These are phyloP conservation scores for Phyllosticta citribraziliensis DNA, from an alignment of 2,329 filamentous ascomycete genomes.

Conservation along the genomic window DNA sequence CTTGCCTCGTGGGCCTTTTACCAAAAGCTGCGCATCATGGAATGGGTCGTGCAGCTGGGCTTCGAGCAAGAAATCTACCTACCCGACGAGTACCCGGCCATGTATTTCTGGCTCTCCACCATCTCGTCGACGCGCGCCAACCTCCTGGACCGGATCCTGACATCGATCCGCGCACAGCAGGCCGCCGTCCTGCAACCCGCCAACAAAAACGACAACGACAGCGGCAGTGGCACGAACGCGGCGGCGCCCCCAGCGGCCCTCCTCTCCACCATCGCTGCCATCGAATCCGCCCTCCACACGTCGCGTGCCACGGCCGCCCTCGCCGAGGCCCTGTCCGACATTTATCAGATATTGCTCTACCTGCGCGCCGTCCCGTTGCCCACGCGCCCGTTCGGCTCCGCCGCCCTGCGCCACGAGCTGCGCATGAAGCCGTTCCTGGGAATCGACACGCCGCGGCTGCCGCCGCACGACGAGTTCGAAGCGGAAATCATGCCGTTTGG, in stretches of 20 bases:
- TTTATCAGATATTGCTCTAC: constrained; percentile 55
- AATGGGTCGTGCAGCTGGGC: constrained; percentile 79
- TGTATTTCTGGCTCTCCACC: constrained; percentile 60
- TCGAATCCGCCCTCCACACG: background rate
- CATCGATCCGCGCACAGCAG: background rate
- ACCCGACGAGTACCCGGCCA: constrained; percentile 69
- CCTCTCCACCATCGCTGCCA: background rate
- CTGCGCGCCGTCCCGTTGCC: constrained; percentile 43
- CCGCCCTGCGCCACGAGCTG: constrained; percentile 64
- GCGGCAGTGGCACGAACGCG: background rate
- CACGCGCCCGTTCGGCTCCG: constrained; percentile 54
- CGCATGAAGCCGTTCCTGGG: constrained; percentile 76
- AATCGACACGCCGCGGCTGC: constrained; percentile 58
- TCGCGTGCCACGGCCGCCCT: background rate
- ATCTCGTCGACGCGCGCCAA: constrained; percentile 17
- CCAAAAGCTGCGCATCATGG: constrained; percentile 82
- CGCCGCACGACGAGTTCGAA: constrained; percentile 53
- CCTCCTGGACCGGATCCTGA: constrained; percentile 5
- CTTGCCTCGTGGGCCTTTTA: constrained; percentile 83
- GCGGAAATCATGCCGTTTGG: constrained; percentile 23
- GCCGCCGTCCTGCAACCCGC: background rate
- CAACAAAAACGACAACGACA: no score
- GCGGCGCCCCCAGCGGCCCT: background rate
- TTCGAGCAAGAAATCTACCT: constrained; percentile 92
- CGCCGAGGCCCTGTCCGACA: background rate